Base-by-base conservation (phyloP, 2,329 filamentous ascomycete species). In the Ceratocystis huliohia region DNA sequence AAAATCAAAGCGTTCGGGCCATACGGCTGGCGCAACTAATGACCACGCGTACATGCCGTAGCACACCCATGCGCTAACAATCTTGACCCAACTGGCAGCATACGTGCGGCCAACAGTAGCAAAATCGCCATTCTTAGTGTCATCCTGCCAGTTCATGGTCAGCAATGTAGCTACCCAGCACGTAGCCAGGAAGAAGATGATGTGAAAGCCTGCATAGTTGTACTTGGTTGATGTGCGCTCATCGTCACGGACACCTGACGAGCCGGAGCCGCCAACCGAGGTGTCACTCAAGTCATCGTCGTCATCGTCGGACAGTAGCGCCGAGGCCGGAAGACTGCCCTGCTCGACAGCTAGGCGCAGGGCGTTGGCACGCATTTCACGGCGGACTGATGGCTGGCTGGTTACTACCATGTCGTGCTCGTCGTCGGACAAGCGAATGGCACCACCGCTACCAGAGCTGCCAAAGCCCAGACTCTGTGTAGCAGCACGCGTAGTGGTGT, bases 11-110 rank as follows among this genome's bases (percentile, higher is more conserved):
- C 93, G 82, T 71, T 96, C 92, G 2, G 93, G 92, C 72, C 96
- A 75, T 57, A 95, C 76, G 46, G 95, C 82, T 2, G 94, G 94
- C 57, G 94, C 94, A 56, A 96, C 81, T 71, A 99, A 76, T 20
- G 90, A 96, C 94, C 94, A 99, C 33, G 86, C 83, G 73, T 97
- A 99, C 76, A 99, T 89, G 64, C 80, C 86, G 76, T 99, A 96
- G 78, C 94, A 99, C 65, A 94, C 87, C 94, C 94, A 99, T 20
- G 93, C 87, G 76, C 92, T 96, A 65, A 96, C 86, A 75, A 99
- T 97, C 84, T 99, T 99, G 71, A 96, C 91, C 94, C 95, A 99
- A 73, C 91, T 96, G 41, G 94, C 94, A 84, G 91, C 96, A 76
- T 97, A 96, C 4, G 93, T 97, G 68, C 94, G 83, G 22, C 94